Evolutionary conservation across 805 yeast genomes (phyloP), one percentile per base, ranked within the genome.

Genomic region (Candida suzukii): DNA sequence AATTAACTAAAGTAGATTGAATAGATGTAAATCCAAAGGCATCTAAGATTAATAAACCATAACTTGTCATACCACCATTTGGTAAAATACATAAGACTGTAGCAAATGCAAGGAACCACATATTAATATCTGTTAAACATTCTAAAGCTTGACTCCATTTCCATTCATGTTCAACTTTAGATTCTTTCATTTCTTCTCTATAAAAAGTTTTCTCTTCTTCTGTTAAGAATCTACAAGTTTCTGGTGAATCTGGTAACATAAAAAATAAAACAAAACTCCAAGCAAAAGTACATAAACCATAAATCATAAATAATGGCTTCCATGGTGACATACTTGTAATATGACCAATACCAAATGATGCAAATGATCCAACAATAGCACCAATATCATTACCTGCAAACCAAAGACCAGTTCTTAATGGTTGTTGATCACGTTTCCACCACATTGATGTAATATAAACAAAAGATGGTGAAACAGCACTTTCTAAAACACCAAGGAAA

Each of bases 31-130:
- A 63, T 2, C 61, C 60, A 40, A 57, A 53, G 21, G 71, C 71
- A 54, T 59, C 50, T 64, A 75, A 55, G 32, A 74, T 55, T 41
- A 73, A 65, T 35, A 72, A 63, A 41, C 65, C 62, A 47, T 74
- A 74, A 51, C 67, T 73, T 17, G 78, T 66, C 36, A 72, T 54
- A 37, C 79, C 84, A 46, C 83, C 83, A 48, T 76, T 74, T 39
- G 81, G 80, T 42, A 80, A 66, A 45, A 70, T 58, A 32, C 73
- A 55, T 17, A 69, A 63, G 43, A 56, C 58, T 47, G 40, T 61
- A 50, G 56, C 61, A 36, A 57, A 60, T 57, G 37, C 69, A 52
- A 51, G 43, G 10, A 47, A 38, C 51, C 52, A 48, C 42, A 45
- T 48, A 33, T 67, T 64, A 29, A 63, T 58, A 49, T 73, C 78